phyloP scores from a whole-genome alignment of 352 stramenopile genomes.

The Phytophthora pisi region DNA sequence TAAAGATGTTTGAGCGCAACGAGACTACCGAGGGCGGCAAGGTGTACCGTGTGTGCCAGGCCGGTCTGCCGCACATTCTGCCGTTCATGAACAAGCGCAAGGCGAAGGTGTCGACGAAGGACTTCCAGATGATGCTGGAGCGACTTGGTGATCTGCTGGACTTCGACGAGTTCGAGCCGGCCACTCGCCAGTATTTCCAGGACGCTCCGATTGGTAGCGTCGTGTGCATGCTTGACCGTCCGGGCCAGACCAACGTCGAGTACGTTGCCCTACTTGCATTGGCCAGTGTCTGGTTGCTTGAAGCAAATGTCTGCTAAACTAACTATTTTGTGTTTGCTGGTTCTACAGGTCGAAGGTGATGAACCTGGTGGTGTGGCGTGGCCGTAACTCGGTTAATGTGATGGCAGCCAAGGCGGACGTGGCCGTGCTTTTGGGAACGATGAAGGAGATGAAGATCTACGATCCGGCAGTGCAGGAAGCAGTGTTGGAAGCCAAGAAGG shows the following conservation, averaged over 20 bases:
- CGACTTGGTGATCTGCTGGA: slow-evolving; percentile 81
- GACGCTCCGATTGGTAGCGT: slow-evolving; percentile 77
- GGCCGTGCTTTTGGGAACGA: slow-evolving; percentile 71
- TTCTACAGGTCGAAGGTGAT: slow-evolving; percentile 72
- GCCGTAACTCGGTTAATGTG: slow-evolving; percentile 86
- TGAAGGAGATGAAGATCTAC: slow-evolving; percentile 88
- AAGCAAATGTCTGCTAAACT: slow-evolving; percentile 8
- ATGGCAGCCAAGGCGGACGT: slow-evolving; percentile 88
- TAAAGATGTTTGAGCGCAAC: slow-evolving; percentile 94
- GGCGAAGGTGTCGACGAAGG: slow-evolving; percentile 57
- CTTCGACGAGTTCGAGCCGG: slow-evolving; percentile 81
- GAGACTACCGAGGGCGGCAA: slow-evolving; percentile 68
- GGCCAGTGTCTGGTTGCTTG: background rate
- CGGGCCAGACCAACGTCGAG: slow-evolving; percentile 66
- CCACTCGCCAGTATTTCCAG: slow-evolving; percentile 54
- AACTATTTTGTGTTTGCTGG: slow-evolving; percentile 19
- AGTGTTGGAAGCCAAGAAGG: slow-evolving; percentile 54
- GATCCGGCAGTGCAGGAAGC: slow-evolving; percentile 47
- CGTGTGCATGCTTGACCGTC: slow-evolving; percentile 70
- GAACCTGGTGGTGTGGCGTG: slow-evolving; percentile 87
- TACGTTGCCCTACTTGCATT: slow-evolving; percentile 41
- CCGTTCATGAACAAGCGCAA: slow-evolving; percentile 82
- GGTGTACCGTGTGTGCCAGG: slow-evolving; percentile 91
- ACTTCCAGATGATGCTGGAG: slow-evolving; percentile 89
- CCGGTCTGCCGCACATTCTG: slow-evolving; percentile 84